A percentile compares a stretch with the other conserved stretches of the same genome.
Evolutionary conservation across 805 yeast genomes (phyloP).

Genomic region (Candida montana): DNA sequence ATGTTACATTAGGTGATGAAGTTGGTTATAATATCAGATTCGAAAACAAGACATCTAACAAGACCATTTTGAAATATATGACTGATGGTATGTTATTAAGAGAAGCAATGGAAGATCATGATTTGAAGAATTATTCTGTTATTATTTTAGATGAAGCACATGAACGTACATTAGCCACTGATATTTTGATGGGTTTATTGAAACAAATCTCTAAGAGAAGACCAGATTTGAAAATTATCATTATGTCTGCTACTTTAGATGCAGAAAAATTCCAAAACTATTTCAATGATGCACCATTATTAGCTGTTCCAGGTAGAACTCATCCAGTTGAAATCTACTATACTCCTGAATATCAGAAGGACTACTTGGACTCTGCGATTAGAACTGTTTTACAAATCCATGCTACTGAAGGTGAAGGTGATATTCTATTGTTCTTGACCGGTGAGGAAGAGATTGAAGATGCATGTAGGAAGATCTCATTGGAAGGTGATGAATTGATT

Average conservation of each 20-base stretch:
- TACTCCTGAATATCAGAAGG: conserved; percentile 95
- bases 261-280: conserved; percentile 92
- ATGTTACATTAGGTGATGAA: conserved; percentile 84
- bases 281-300: conserved; percentile 85
- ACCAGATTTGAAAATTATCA: conserved; percentile 83
- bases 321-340: conserved; percentile 95
- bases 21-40: conserved; percentile 95
- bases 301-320: conserved; percentile 97
- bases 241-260: conserved; percentile 97
- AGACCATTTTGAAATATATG: conserved; percentile 89
- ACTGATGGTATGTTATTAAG: conserved; percentile 97
- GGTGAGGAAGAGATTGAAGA: conserved; percentile 99
- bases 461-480: conserved; percentile 80
- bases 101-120: conserved; percentile 96
- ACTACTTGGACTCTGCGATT: conserved; percentile 90
- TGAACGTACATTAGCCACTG: conserved; percentile 95
- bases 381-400: conserved; percentile 94
- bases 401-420: conserved; percentile 94
- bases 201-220: conserved; percentile 77
- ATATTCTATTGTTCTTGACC: conserved; percentile 77
- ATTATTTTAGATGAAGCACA: conserved; percentile 96
- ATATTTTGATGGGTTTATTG: conserved; percentile 90
- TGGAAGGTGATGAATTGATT: conserved; percentile 84
- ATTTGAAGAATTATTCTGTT: conserved; percentile 74
- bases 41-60: conserved; percentile 77